These are phyloP conservation scores for Lentinula guzmanii DNA, from an alignment of 768 basidiomycete species.

Conservation along the genomic window DNA sequence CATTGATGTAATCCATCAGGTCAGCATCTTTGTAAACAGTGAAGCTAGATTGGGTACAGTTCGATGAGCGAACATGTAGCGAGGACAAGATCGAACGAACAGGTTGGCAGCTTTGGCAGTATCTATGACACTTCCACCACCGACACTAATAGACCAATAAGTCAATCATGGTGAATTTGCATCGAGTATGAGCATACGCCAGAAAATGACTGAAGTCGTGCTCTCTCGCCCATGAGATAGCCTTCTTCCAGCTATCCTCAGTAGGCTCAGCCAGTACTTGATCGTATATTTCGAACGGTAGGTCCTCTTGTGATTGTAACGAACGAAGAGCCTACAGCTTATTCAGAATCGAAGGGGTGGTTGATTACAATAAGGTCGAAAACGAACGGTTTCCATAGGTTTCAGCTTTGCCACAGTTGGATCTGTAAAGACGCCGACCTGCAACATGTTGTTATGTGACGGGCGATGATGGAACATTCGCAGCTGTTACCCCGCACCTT, in stretches of 20 bases:
- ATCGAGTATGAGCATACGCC: conserved; percentile 42
- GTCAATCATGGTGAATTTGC: neutral
- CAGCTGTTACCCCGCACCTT: conserved; percentile 44
- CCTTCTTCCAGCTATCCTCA: conserved; percentile 81
- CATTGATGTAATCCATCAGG: conserved; percentile 95
- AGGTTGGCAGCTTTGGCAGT: conserved; percentile 95
- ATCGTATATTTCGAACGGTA: conserved; percentile 80
- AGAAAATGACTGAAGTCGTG: conserved; percentile 92
- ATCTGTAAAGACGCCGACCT: conserved; percentile 96
- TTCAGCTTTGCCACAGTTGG: conserved; percentile 73
- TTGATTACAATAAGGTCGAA: neutral
- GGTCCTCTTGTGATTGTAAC: conserved; percentile 69
- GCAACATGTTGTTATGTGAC: neutral
- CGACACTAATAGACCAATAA: conserved; percentile 44
- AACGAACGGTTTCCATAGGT: conserved; percentile 74
- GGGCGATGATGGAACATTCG: neutral
- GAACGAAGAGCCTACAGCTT: conserved; percentile 60
- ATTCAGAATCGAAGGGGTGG: neutral
- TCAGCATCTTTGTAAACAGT: conserved; percentile 89
- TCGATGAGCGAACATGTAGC: conserved; percentile 3
- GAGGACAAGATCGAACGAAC: conserved; percentile 26
- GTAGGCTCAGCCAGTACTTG: conserved; percentile 87
- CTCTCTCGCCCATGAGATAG: conserved; percentile 81
- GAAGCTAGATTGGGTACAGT: conserved; percentile 43
- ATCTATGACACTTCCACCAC: conserved; percentile 94